A percentile compares a stretch with the other conserved stretches of the same genome.
phyloP scores from a whole-genome alignment of 768 basidiomycete genomes.

The Clathrus columnatus region DNA sequence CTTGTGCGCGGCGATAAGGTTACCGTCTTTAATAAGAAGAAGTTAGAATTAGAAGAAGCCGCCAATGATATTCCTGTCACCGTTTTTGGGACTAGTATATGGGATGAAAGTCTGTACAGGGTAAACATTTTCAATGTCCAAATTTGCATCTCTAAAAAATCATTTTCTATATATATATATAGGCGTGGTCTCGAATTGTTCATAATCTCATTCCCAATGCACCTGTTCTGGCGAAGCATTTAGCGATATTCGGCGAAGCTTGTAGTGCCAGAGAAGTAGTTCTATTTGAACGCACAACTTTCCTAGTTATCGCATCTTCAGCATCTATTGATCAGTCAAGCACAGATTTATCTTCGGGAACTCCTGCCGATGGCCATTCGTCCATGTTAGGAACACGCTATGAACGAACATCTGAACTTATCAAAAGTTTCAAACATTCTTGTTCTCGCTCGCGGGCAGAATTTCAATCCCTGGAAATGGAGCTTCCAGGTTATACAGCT shows the following conservation, averaged over 20 bases:
- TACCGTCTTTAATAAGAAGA: conserved; percentile 60
- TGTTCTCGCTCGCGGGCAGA: conserved; percentile 81
- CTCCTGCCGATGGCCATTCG: conserved; percentile 26
- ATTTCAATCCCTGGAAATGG: conserved; percentile 81
- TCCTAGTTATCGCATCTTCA: conserved; percentile 92
- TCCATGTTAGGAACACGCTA: conserved; percentile 61
- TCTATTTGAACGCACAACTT: conserved; percentile 94
- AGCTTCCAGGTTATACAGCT: conserved; percentile 75
- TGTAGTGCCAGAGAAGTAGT: conserved; percentile 91
- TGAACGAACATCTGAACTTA: conserved; percentile 83
- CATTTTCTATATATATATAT: not conserved
- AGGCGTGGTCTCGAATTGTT: conserved; percentile 99
- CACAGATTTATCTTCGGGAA: conserved; percentile 11
- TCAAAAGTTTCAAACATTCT: conserved; percentile 92
- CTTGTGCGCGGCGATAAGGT: conserved; percentile 60
- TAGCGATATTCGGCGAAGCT: conserved; percentile 76
- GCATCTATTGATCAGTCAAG: conserved; percentile 10
- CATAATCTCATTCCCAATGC: conserved; percentile 95
- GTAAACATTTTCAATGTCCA: conserved; percentile 30
- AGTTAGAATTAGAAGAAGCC: conserved; percentile 59
- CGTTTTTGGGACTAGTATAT: conserved; percentile 91
- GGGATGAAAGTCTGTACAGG: conserved; percentile 95
- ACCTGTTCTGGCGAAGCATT: conserved; percentile 76
- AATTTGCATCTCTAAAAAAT: conserved; percentile 9
- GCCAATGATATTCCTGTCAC: conserved; percentile 53